A percentile compares a stretch with the other conserved stretches of the same genome.
phyloP scores from a whole-genome alignment of 1,284 basidiomycete species.

The Malassezia psittaci region DNA sequence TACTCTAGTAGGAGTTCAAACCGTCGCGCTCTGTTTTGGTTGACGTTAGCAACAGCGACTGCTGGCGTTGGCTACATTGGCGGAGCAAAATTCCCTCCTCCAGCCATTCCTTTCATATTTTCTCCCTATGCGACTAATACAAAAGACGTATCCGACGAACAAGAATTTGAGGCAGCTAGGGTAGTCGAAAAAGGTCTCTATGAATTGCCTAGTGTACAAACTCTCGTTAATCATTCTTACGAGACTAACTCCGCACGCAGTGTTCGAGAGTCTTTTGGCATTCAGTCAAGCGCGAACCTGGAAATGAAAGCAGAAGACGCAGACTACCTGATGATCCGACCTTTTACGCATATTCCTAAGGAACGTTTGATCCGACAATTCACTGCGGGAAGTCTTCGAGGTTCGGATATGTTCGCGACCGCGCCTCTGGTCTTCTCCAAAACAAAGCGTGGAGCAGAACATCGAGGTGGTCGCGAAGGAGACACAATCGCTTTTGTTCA shows the following conservation, averaged over 20 bases:
- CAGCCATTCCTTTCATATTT: slow-evolving; percentile 11
- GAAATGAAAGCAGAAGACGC: slow-evolving; percentile 11
- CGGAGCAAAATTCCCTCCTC: slow-evolving; percentile 14
- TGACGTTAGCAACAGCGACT: neutral
- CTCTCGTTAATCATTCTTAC: slow-evolving; percentile 17
- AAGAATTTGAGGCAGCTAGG: neutral
- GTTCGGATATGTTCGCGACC: slow-evolving; percentile 53
- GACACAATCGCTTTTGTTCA: slow-evolving; percentile 57
- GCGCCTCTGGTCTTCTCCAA: slow-evolving; percentile 39
- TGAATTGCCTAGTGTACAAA: slow-evolving; percentile 53
- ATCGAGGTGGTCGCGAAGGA: slow-evolving; percentile 34
- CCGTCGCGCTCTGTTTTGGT: neutral
- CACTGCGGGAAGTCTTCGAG: slow-evolving; percentile 70
- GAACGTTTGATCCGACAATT: slow-evolving; percentile 66
- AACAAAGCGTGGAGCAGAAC: slow-evolving; percentile 28
- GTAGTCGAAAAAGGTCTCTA: slow-evolving; percentile 51
- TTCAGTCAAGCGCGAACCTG: slow-evolving; percentile 15
- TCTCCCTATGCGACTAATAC: slow-evolving; percentile 5
- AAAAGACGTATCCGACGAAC: neutral
- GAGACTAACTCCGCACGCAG: slow-evolving; percentile 18
- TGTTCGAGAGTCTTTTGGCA: slow-evolving; percentile 19
- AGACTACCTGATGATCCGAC: slow-evolving; percentile 52
- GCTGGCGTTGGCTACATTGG: slow-evolving; percentile 5
- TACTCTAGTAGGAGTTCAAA: neutral
- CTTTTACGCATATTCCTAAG: slow-evolving; percentile 61